Percentiles rank a stretch among this genome's conserved stretches.
Evolutionary conservation across 1,139 yeast species (phyloP).

Genomic region (Pichia sp.): DNA sequence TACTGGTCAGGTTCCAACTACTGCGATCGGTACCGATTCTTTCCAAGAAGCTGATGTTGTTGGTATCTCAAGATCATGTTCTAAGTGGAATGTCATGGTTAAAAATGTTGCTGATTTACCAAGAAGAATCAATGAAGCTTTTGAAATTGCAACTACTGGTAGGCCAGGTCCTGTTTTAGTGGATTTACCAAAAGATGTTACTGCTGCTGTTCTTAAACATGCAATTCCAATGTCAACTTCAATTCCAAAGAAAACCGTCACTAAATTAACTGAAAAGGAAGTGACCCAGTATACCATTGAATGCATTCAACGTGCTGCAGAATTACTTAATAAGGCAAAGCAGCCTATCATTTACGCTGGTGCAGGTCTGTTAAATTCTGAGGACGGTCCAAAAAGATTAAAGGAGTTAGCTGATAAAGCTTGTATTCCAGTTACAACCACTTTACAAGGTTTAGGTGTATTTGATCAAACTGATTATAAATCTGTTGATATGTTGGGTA

Average conservation of each 20-base stretch:
- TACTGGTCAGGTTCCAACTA: conserved; percentile 94
- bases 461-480: conserved; percentile 89
- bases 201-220: conserved; percentile 80
- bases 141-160: conserved; percentile 91
- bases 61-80: conserved; percentile 94
- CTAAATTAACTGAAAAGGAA: conserved; percentile 62
- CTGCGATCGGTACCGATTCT: conserved; percentile 95
- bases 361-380: conserved; percentile 76
- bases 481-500: conserved; percentile 92
- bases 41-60: conserved; percentile 98
- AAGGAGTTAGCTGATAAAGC: conserved; percentile 88
- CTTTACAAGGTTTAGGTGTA: conserved; percentile 89
- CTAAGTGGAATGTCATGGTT: conserved; percentile 99
- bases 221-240: conserved; percentile 84
- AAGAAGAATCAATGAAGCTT: conserved; percentile 92
- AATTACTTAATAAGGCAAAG: conserved; percentile 71
- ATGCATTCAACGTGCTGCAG: conserved; percentile 72
- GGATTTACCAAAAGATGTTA: conserved; percentile 95
- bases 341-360: conserved; percentile 89
- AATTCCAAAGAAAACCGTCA: conserved; percentile 75
- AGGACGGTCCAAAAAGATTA: conserved; percentile 72
- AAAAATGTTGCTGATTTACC: conserved; percentile 92
- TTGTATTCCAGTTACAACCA: conserved; percentile 90
- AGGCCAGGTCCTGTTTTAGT: conserved; percentile 98
- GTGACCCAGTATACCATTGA: conserved; percentile 71